phyloP scores from a whole-genome alignment of 805 yeast species.

The Clavispora asparagi region DNA sequence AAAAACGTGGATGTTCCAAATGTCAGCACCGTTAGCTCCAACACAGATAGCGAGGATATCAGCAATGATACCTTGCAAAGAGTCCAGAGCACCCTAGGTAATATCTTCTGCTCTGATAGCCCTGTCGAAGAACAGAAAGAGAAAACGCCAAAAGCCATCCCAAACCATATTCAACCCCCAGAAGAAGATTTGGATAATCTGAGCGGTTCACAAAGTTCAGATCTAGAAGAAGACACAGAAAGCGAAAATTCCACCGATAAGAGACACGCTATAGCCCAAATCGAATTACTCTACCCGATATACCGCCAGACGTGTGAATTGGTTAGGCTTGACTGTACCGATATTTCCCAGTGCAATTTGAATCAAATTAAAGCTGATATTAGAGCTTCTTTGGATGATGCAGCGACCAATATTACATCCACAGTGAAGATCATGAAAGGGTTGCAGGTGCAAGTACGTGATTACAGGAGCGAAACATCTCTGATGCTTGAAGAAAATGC shows the following conservation, averaged over 20 bases:
- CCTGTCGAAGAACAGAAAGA: not conserved
- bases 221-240: not conserved
- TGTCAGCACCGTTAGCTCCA: not conserved
- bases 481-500: not conserved
- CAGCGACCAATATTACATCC: not conserved
- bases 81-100: not conserved
- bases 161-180: too few relatives aligned
- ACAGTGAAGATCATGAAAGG: not conserved
- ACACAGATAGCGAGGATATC: not conserved
- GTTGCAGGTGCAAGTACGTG: not conserved
- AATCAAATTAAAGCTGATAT: not conserved
- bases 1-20: not conserved
- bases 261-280: not conserved
- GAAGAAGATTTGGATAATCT: too few relatives aligned
- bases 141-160: too few relatives aligned
- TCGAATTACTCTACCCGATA: not conserved
- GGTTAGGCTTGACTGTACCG: not conserved
- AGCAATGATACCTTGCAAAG: not conserved
- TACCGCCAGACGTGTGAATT: not conserved
- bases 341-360: not conserved
- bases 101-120: not conserved
- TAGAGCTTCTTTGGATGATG: not conserved
- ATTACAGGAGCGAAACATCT: not conserved
- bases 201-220: not conserved
- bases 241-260: not conserved